Conservation (phyloP, 2,329 filamentous ascomycete species). For the Botrytis cinerea region DNA sequence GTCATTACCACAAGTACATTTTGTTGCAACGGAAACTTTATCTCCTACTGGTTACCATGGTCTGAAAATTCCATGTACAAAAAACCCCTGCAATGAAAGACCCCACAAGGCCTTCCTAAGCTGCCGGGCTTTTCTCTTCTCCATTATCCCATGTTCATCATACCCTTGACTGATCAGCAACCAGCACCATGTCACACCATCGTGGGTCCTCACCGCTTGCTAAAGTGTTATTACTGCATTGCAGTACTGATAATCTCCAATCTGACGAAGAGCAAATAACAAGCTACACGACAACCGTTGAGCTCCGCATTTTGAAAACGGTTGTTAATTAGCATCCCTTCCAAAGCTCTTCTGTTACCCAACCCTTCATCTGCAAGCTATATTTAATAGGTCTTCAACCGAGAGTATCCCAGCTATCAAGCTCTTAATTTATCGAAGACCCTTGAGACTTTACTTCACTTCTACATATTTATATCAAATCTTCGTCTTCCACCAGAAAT, state of each 20-base stretch:
- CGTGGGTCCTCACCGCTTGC: slow-evolving; percentile 24
- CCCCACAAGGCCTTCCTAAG: slow-evolving; percentile 22
- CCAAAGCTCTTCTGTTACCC: slow-evolving; percentile 12
- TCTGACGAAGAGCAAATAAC: slow-evolving; percentile 12
- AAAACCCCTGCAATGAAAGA: slow-evolving; percentile 7
- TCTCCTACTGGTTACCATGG: slow-evolving; percentile 21
- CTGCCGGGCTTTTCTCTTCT: slow-evolving; percentile 7
- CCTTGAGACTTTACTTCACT: not conserved
- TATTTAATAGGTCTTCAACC: slow-evolving; percentile 1
- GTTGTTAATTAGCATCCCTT: slow-evolving; percentile 13
- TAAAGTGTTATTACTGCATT: slow-evolving; percentile 20
- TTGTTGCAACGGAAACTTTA: slow-evolving; percentile 13
- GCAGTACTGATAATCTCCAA: slow-evolving; percentile 21
- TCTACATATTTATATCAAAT: slow-evolving; percentile 24
- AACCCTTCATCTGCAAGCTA: slow-evolving; percentile 8
- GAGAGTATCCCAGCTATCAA: slow-evolving; percentile 4
- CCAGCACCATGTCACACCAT: slow-evolving; percentile 22
- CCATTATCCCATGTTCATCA: slow-evolving; percentile 18
- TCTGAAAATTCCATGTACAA: slow-evolving; percentile 15
- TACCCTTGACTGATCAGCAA: slow-evolving; percentile 21
- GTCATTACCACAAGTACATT: slow-evolving; percentile 15
- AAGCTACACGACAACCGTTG: slow-evolving; percentile 22
- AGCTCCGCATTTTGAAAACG: slow-evolving; percentile 24
- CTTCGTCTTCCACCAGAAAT: slow-evolving; percentile 1
- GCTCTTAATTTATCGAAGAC: not conserved